Evolutionary conservation across 1,284 basidiomycete genomes (phyloP).

Genomic region (Cutaneotrichosporon mucoides): DNA sequence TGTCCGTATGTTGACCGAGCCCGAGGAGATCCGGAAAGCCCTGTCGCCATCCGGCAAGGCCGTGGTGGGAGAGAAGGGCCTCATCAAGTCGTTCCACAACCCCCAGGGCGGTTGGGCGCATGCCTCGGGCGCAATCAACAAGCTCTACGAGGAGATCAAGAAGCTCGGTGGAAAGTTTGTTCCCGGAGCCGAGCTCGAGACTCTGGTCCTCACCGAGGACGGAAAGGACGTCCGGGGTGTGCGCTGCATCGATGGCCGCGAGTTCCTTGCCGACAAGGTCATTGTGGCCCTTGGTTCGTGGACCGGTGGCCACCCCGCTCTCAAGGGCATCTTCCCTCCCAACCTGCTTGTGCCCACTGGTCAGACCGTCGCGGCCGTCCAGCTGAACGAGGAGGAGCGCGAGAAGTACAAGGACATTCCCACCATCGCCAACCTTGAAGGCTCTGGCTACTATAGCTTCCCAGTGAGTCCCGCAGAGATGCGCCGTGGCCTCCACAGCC

Average conservation of each 20-base stretch:
- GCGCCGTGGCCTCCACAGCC: too few relatives aligned
- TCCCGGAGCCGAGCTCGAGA: slow-evolving; percentile 54
- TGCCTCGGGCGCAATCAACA: slow-evolving; percentile 61
- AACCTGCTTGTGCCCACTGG: slow-evolving; percentile 40
- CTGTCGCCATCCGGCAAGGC: slow-evolving; percentile 9
- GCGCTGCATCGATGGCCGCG: slow-evolving; percentile 18
- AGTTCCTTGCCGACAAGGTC: slow-evolving; percentile 24
- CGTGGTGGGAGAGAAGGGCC: background rate
- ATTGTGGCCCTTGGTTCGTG: slow-evolving; percentile 28
- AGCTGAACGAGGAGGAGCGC: slow-evolving; percentile 64
- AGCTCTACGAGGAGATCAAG: slow-evolving; percentile 50
- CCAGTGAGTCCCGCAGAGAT: slow-evolving; percentile 58
- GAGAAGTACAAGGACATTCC: slow-evolving; percentile 59
- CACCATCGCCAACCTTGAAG: slow-evolving; percentile 63
- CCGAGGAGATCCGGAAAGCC: slow-evolving; percentile 8
- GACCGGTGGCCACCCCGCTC: slow-evolving; percentile 10
- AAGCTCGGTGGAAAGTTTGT: slow-evolving; percentile 58
- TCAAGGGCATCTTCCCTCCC: background rate
- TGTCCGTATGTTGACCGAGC: slow-evolving; percentile 9
- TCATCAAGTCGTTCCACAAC: slow-evolving; percentile 57
- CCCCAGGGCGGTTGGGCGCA: slow-evolving; percentile 74
- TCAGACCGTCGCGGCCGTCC: slow-evolving; percentile 67
- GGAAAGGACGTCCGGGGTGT: slow-evolving; percentile 16
- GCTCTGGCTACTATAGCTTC: slow-evolving; percentile 66
- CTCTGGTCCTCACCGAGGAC: background rate